Evolutionary conservation across 1,284 basidiomycete genomes (phyloP), one percentile per base, ranked within the genome.

Genomic region (Exsudoporus floridanus): DNA sequence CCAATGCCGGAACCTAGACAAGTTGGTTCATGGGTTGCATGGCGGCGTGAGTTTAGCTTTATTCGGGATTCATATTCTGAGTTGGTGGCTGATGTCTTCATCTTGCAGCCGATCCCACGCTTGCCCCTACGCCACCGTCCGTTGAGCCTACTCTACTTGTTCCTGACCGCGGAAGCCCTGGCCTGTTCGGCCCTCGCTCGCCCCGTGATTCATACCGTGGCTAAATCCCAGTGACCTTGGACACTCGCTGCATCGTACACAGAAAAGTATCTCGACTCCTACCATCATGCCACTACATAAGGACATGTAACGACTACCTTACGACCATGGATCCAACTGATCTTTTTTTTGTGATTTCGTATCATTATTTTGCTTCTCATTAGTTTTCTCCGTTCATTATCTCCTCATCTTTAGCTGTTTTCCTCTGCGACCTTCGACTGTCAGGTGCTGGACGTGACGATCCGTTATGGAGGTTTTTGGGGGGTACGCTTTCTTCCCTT

Each of bases 181-280:
- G 84, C 27, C 66, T 87, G 59, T 87, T 87, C 58, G 84, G 85
- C 25, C 83, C 85, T 49, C 73, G 82, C 42, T 78, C 82, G 27
- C 79, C 81, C 19, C 70, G 74, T 35, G 69, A 66, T 50, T 79
- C 79, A 7, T 60, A 56, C 34, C 63, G 39, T 39, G 39, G 52
- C 40, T 67, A 52, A 50, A 25, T 12, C 31, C 14, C 14, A 23
- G 34, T 25, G 44, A 39, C 14, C 25, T 14, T 16, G n/a, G 18
- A 27, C 35, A 14, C 42, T 35, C 14, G 5, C 31, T 30, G 4
- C 27, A 33, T 18, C 18, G 14, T 30, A 30, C 21, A 25, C 36
- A 18, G 19, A 40, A 50, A 45, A 49, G 18, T 19, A 46, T 38
- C 13, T 21, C 21, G n/a, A 41, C 37, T 25, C 30, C 18, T 23